A percentile compares a stretch with the other conserved stretches of the same genome.
These are phyloP conservation scores for Royoungia palumana DNA, from an alignment of 768 basidiomycete species.

Conservation along the genomic window DNA sequence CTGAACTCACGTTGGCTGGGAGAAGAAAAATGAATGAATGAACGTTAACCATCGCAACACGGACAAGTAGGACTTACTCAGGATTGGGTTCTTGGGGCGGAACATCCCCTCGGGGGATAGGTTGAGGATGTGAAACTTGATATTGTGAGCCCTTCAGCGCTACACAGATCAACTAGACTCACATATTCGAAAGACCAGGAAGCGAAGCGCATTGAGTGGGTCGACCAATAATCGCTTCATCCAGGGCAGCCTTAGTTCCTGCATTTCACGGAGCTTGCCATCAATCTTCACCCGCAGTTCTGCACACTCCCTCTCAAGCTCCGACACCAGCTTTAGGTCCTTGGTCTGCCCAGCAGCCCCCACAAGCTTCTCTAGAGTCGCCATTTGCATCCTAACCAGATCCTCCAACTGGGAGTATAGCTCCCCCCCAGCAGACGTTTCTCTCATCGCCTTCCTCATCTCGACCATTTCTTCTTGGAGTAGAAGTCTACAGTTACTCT, in stretches of 20 bases:
- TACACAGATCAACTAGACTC: no score
- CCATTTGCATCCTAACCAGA: conserved; percentile 9
- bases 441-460: conserved; percentile 1
- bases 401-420: conserved; percentile 6
- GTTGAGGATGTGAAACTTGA: no score
- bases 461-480: conserved; percentile 11
- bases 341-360: conserved; percentile 3
- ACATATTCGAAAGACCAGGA: no score
- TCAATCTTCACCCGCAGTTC: conserved; percentile 2
- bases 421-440: conserved; percentile 7
- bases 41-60: no score
- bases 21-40: no score
- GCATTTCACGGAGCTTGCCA: conserved; percentile 8
- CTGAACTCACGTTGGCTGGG: no score
- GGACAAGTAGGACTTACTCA: no score
- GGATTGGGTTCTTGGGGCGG: no score
- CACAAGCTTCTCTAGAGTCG: conserved; percentile 2
- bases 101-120: no score
- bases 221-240: background rate
- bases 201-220: no score
- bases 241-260: conserved; percentile 8
- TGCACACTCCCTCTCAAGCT: conserved; percentile 12
- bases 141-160: no score
- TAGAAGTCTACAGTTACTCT: background rate
- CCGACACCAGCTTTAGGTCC: background rate